phyloP scores from a whole-genome alignment of 2,329 filamentous ascomycete species.

The Fonsecaea monophora region DNA sequence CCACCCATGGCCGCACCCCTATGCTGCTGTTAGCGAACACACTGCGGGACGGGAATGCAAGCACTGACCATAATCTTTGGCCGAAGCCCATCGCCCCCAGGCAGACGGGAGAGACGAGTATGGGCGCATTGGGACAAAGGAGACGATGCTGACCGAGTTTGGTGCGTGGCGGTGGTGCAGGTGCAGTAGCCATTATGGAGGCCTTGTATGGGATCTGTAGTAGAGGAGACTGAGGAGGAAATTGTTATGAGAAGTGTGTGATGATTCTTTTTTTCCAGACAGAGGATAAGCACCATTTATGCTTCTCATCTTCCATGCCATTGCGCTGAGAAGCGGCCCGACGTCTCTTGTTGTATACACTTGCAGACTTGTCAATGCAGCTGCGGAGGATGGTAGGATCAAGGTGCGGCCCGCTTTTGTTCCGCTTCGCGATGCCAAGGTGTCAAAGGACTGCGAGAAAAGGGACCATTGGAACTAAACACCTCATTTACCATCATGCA shows the following conservation, averaged over 20 bases:
- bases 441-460: too few relatives aligned
- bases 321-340: neutral
- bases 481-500: too few relatives aligned
- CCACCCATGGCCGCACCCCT: conserved; percentile 48
- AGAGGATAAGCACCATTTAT: neutral
- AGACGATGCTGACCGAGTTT: conserved; percentile 60
- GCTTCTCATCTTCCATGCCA: neutral
- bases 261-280: neutral
- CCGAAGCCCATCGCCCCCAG: conserved; percentile 64
- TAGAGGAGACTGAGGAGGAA: neutral
- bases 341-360: neutral
- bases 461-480: too few relatives aligned
- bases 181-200: neutral
- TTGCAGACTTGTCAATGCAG: too few relatives aligned
- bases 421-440: neutral
- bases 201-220: neutral
- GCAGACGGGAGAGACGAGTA: conserved; percentile 62
- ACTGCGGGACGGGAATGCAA: neutral
- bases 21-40: conserved; percentile 33
- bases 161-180: conserved; percentile 45
- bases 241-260: neutral
- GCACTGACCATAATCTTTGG: conserved; percentile 40
- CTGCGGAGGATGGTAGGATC: neutral
- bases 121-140: conserved; percentile 59
- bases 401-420: conserved; percentile 1